phyloP scores from a whole-genome alignment of 1,139 yeast genomes.

The Pichia sp. region DNA sequence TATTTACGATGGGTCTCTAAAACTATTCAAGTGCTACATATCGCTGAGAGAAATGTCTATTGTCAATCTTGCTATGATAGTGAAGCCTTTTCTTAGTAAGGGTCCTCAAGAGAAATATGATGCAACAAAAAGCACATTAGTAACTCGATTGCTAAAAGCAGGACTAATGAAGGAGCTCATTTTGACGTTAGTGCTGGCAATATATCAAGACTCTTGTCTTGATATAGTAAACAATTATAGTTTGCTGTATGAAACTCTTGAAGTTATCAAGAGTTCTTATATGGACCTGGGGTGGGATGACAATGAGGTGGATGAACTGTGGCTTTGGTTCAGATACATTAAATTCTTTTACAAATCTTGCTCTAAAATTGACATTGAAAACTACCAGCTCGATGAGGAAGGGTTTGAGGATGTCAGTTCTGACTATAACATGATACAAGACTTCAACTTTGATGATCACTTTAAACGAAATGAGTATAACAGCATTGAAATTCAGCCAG shows the following conservation, averaged over 20 bases:
- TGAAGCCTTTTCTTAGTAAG: conserved; percentile 14
- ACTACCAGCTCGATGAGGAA: conserved; percentile 24
- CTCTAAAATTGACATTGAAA: conserved; percentile 26
- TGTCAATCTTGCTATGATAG: conserved; percentile 15
- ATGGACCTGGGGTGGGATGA: conserved; percentile 9
- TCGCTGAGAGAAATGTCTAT: conserved; percentile 21
- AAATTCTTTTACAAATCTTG: conserved; percentile 24
- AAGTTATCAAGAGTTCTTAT: conserved; percentile 16
- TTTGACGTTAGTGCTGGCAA: conserved; percentile 22
- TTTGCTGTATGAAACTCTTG: conserved; percentile 17
- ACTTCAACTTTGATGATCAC: conserved; percentile 20
- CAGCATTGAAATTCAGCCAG: conserved; percentile 21
- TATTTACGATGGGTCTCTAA: conserved; percentile 20
- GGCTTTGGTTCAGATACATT: conserved; percentile 24
- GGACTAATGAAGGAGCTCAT: conserved; percentile 22
- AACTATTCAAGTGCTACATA: conserved; percentile 19
- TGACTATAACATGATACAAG: conserved; percentile 21
- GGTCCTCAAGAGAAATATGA: conserved; percentile 6
- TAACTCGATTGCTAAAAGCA: conserved; percentile 16
- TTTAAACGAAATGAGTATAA: conserved; percentile 17
- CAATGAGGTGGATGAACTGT: conserved; percentile 15
- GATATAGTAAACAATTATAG: conserved; percentile 25
- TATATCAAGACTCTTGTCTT: conserved; percentile 25
- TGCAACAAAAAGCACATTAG: conserved; percentile 9
- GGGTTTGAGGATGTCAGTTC: conserved; percentile 26